Evolutionary conservation across 192 early-diverging fungal genomes (phyloP), one percentile per base, ranked within the genome.

Genomic region (Funneliformis mosseae): DNA sequence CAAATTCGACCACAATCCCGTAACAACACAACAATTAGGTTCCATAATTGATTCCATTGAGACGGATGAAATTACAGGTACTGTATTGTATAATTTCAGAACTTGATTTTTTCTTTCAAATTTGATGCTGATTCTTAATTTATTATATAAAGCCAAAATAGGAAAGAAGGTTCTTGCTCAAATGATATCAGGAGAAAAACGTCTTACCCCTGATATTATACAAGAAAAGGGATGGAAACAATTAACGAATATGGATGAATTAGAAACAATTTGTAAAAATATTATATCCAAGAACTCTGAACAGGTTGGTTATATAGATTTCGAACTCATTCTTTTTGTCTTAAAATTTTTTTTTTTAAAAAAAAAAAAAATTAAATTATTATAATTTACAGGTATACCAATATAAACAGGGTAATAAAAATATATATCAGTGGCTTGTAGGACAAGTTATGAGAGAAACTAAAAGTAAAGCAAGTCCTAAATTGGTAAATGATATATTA

Each of bases 381-480:
- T 69, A 33, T 80, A 68, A 72, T 68, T 55, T 68, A n/a, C 67
- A 95, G 85, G 91, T 92, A 0, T 79, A 86, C 16, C 86, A 85
- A 11, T 88, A 94, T 55, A 81, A 88, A 79, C 85, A 83, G 16
- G 95, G 94, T 0, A 93, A 94, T 50, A 64, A 84, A 21, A 90
- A 93, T 5, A 70, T 94, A 43, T 83, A 94, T 7, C 91, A 92
- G 41, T 96, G 95, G 87, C 93, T 98, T 80, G 88, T 96, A 27
- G 95, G 95, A 8, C 90, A 95, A 83, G 88, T 93, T 8, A 95
- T 98, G 93, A 86, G 89, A 48, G 83, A 87, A 63, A 96, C 94
- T 8, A 89, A 92, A 84, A 95, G 95, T 18, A 87, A 92, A 67
- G 93, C 93, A 9, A 92, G 95, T 67, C 95, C 96, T 4, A 86